These are phyloP conservation scores for Daldinia grandis DNA, from an alignment of 495 filamentous ascomycete genomes.

Conservation along the genomic window DNA sequence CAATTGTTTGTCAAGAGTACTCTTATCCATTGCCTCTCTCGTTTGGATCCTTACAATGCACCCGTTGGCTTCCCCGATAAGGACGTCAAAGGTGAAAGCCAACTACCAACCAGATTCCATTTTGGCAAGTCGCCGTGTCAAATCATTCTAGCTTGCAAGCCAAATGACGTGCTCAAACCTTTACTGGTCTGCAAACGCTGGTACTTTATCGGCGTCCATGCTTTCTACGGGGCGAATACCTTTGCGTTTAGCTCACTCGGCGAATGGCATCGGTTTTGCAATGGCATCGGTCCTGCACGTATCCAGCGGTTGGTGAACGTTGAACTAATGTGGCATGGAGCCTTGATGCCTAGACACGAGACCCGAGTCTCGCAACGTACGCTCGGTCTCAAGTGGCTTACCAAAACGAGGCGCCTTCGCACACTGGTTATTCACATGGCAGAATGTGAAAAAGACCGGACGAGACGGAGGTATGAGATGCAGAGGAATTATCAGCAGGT, in stretches of 20 bases:
- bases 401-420: constrained; percentile 43
- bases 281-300: constrained; percentile 45
- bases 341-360: constrained; percentile 30
- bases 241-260: constrained; percentile 57
- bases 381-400: constrained; percentile 39
- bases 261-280: constrained; percentile 51
- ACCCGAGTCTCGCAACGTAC: constrained; percentile 40
- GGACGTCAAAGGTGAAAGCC: not conserved
- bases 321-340: constrained; percentile 46
- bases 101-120: constrained; percentile 45
- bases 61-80: constrained; percentile 30
- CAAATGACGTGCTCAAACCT: constrained; percentile 37
- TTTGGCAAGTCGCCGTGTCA: constrained; percentile 39
- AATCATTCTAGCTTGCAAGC: constrained; percentile 36
- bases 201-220: constrained; percentile 46
- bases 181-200: constrained; percentile 48
- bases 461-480: constrained; percentile 45
- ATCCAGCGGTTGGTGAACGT: constrained; percentile 49
- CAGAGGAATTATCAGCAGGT: not conserved
- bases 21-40: constrained; percentile 52
- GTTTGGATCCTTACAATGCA: constrained; percentile 45
- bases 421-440: constrained; percentile 50
- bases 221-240: constrained; percentile 55
- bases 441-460: constrained; percentile 33
- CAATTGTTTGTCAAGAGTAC: constrained; percentile 37